Evolutionary conservation across 176 grass and related monocot genomes (phyloP), one percentile per base, ranked within the genome.

Genomic region (Echinochloa phyllopogon): DNA sequence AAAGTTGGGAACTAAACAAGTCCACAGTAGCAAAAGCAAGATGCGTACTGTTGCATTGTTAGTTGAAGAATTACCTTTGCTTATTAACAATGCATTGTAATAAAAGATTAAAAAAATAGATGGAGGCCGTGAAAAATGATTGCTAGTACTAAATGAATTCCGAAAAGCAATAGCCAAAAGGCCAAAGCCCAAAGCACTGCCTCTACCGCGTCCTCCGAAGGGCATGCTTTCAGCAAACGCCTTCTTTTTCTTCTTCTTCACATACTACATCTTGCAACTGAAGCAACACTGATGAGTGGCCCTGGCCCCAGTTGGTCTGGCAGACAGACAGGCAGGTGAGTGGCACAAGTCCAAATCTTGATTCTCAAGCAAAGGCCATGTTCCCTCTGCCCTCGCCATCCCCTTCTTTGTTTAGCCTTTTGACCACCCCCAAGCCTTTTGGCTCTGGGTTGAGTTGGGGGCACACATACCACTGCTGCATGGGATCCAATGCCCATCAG

Each of bases 311-410:
- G 56, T 53, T 62, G 50, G 5, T 24, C 29, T 59, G 21, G 11
- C 3, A 12, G 48, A 17, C 21, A 59, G 55, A n/a, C n/a, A n/a
- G n/a, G 70, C 45, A 52, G 25, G 66, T 57, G 74, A 86, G 84
- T 44, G 85, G 77, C 85, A 75, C 60, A 81, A 23, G 63, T 78
- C 65, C 57, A 79, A 75, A 77, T 72, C 88, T 78, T 86, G 88
- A 78, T 82, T 78, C 84, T 82, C 65, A 90, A 90, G 88, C 88
- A 86, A 90, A 86, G 10, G 64, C 75, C 62, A 86, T 86, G 72
- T 33, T 55, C 83, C 21, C 15, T 4, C 48, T 38, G 24, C 47
- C 64, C 10, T 43, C 23, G 66, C 39, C 20, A 41, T 20, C 66
- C 10, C 65, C n/a, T n/a, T 3, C 9, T 12, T n/a, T 65, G 53